Conservation (phyloP, 352 stramenopile genomes). For the Pythium graminicola region DNA sequence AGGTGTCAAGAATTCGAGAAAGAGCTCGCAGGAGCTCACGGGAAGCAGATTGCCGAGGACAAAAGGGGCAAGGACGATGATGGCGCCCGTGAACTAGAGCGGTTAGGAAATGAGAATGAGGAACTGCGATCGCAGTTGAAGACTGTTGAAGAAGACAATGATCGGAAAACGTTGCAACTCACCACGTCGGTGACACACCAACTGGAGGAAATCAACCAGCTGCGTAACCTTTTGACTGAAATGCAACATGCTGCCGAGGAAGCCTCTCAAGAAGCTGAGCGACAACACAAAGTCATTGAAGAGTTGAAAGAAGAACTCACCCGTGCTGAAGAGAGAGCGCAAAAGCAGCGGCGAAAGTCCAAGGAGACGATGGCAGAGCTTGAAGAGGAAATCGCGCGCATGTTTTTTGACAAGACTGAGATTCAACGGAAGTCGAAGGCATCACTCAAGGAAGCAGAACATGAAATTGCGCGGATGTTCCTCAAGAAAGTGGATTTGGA, state of each 20-base stretch:
- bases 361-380: slow-evolving; percentile 39
- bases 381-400: slow-evolving; percentile 44
- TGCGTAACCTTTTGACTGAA: not conserved
- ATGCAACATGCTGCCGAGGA: not conserved
- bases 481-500: slow-evolving; percentile 49
- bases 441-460: slow-evolving; percentile 46
- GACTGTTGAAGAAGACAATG: slow-evolving; percentile 24
- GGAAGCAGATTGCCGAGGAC: not conserved
- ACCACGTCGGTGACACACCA: slow-evolving; percentile 33
- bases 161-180: slow-evolving; percentile 28
- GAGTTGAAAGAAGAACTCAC: slow-evolving; percentile 23
- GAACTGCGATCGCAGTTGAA: slow-evolving; percentile 18
- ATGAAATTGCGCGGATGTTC: slow-evolving; percentile 46
- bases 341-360: slow-evolving; percentile 31
- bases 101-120: not conserved
- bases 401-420: slow-evolving; percentile 49
- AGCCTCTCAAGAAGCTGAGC: not conserved
- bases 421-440: slow-evolving; percentile 44
- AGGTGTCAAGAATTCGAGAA: not conserved
- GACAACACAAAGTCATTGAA: slow-evolving; percentile 25
- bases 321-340: slow-evolving; percentile 27
- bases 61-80: not conserved
- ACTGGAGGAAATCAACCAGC: slow-evolving; percentile 11
- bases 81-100: not conserved
- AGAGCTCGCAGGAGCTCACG: not conserved